Conservation (phyloP, 192 early-diverging fungal species). For the Mortierella alpina region DNA sequence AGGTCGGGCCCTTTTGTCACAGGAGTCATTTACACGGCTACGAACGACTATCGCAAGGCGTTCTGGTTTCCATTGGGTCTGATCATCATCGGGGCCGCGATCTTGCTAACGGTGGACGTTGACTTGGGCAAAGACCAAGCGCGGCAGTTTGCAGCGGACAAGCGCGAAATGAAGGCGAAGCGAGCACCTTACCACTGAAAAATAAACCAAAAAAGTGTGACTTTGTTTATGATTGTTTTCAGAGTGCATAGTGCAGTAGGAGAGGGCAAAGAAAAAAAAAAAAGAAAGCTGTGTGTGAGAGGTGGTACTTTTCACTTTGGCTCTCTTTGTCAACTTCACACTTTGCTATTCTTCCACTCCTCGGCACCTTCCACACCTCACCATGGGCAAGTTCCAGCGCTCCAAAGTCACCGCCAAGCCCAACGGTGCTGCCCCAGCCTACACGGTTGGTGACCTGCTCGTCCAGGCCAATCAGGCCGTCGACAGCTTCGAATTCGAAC, state of each 20-base stretch:
- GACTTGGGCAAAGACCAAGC: conserved; percentile 65
- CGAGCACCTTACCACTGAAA: background rate
- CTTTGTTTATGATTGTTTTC: background rate
- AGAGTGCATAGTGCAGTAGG: too few species aligned
- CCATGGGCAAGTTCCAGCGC: conserved; percentile 49
- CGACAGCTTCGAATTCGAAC: conserved; percentile 81
- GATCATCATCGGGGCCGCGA: conserved; percentile 52
- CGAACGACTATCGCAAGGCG: conserved; percentile 57
- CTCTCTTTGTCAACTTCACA: too few species aligned
- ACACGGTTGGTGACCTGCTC: conserved; percentile 70
- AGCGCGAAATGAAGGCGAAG: conserved; percentile 13
- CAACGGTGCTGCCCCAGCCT: conserved; percentile 40
- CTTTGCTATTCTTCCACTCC: too few species aligned
- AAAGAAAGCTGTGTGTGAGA: too few species aligned
- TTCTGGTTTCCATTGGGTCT: conserved; percentile 60
- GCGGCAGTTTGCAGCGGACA: conserved; percentile 24
- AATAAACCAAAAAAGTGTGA: background rate
- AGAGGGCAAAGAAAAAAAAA: too few species aligned
- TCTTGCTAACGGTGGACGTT: conserved; percentile 56
- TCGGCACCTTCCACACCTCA: background rate
- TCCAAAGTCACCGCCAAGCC: conserved; percentile 30
- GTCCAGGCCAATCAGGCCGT: conserved; percentile 71
- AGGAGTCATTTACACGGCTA: conserved; percentile 45
- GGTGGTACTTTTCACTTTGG: too few species aligned
- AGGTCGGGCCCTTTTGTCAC: conserved; percentile 63